Conservation (phyloP, 768 basidiomycete species). For the Dictyophora rubrovolvata region DNA sequence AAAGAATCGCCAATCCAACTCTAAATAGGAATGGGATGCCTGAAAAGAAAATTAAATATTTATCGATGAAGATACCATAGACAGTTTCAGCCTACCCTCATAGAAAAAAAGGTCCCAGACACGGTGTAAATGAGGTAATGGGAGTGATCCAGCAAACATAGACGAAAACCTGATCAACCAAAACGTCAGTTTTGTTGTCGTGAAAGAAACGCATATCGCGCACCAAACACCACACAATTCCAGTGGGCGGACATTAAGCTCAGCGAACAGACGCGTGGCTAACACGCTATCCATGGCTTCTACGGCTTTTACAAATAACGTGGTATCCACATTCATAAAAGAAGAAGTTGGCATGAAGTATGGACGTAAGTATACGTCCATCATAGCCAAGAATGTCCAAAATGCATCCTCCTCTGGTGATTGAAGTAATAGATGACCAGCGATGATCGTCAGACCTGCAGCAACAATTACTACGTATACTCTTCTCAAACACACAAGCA, state of each 20-base stretch:
- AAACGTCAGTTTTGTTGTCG: background rate
- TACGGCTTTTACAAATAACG: constrained; percentile 59
- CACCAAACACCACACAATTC: constrained; percentile 59
- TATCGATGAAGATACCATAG: background rate
- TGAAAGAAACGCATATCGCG: constrained; percentile 10
- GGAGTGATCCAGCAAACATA: constrained; percentile 58
- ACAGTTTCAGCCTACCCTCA: constrained; percentile 48
- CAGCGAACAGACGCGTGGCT: constrained; percentile 58
- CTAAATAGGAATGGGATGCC: constrained; percentile 67
- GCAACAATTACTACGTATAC: background rate
- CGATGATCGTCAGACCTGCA: constrained; percentile 57
- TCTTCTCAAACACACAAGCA: constrained; percentile 1
- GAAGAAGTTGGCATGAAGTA: constrained; percentile 55
- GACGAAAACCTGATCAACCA: constrained; percentile 52
- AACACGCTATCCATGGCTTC: constrained; percentile 48
- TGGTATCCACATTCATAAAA: constrained; percentile 69
- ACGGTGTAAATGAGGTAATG: constrained; percentile 54
- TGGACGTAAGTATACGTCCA: constrained; percentile 73
- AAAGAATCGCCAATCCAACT: constrained; percentile 56
- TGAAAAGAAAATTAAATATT: constrained; percentile 18
- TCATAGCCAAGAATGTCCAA: constrained; percentile 81
- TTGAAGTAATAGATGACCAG: constrained; percentile 61
- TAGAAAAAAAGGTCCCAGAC: constrained; percentile 79
- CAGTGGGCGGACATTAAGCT: constrained; percentile 48
- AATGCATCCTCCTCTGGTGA: constrained; percentile 85